Conservation (phyloP, 257 asterid species). For the Fraxinus excelsior region DNA sequence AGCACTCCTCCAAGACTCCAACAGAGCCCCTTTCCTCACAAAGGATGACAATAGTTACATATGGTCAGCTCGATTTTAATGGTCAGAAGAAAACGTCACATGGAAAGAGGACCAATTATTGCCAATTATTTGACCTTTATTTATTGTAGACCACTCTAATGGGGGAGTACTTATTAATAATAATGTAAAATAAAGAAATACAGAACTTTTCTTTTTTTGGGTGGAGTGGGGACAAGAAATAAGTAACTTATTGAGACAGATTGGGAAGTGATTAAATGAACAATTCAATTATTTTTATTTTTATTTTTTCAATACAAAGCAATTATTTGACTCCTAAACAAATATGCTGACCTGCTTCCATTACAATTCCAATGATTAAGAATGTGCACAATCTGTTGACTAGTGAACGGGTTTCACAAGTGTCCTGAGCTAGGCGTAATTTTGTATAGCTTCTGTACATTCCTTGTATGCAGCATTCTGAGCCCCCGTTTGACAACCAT, state of each 20-base stretch:
- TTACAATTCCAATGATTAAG: neutral
- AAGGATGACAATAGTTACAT: no score
- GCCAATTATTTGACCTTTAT: neutral
- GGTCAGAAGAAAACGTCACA: no score
- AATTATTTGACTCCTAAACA: neutral
- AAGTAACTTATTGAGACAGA: neutral
- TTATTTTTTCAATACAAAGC: neutral
- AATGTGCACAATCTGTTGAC: neutral
- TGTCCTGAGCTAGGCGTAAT: neutral
- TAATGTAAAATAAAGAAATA: neutral
- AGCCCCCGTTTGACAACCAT: no score
- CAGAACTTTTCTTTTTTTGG: neutral
- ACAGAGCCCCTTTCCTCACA: neutral
- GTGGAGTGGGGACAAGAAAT: neutral
- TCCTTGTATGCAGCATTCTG: neutral
- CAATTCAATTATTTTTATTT: neutral
- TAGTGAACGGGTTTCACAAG: neutral
- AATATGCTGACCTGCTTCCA: neutral
- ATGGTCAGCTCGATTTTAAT: no score
- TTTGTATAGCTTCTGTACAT: neutral
- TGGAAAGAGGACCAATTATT: no score
- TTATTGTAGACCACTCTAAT: neutral
- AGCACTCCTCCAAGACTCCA: neutral
- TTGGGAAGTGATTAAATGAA: neutral
- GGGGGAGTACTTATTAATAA: neutral